Evolutionary conservation across 768 basidiomycete species (phyloP).

Genomic region (Tricholoma terreum): DNA sequence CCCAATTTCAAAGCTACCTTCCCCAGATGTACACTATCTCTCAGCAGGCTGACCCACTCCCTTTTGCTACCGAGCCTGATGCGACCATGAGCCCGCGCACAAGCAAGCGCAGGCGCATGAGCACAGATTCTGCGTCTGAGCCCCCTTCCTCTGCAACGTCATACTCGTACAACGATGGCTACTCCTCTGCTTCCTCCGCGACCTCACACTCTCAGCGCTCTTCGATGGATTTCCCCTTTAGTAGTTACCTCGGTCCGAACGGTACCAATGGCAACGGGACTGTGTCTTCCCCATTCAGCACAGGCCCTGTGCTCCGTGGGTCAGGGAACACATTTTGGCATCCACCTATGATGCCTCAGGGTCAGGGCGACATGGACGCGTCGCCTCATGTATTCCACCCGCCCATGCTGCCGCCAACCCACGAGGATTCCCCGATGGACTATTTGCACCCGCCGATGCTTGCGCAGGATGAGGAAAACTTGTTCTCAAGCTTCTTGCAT

Average conservation of each 20-base stretch:
- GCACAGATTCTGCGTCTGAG: slow-evolving; percentile 49
- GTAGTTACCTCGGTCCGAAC: slow-evolving; percentile 32
- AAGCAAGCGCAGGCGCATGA: slow-evolving; percentile 72
- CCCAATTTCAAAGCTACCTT: slow-evolving; percentile 36
- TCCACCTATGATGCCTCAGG: slow-evolving; percentile 65
- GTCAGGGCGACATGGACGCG: slow-evolving; percentile 10
- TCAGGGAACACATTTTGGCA: slow-evolving; percentile 73
- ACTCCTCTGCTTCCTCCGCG: slow-evolving; percentile 54
- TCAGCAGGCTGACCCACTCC: slow-evolving; percentile 47
- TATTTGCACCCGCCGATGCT: slow-evolving; percentile 65
- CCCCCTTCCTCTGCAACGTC: slow-evolving; percentile 64
- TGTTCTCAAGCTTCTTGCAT: slow-evolving; percentile 49
- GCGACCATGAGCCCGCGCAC: slow-evolving; percentile 43
- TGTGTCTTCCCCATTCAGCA: slow-evolving; percentile 27
- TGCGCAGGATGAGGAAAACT: slow-evolving; percentile 58
- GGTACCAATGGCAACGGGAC: neutral
- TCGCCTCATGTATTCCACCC: slow-evolving; percentile 64
- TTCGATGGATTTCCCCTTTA: slow-evolving; percentile 70
- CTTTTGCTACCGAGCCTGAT: slow-evolving; percentile 49
- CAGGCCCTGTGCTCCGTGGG: slow-evolving; percentile 50
- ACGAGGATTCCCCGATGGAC: slow-evolving; percentile 67
- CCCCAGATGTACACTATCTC: slow-evolving; percentile 47
- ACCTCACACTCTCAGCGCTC: slow-evolving; percentile 56
- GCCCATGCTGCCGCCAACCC: slow-evolving; percentile 54
- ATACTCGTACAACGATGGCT: slow-evolving; percentile 61